Conservation (phyloP, 148 eudicot genomes). For the Dianthus caryophyllus region DNA sequence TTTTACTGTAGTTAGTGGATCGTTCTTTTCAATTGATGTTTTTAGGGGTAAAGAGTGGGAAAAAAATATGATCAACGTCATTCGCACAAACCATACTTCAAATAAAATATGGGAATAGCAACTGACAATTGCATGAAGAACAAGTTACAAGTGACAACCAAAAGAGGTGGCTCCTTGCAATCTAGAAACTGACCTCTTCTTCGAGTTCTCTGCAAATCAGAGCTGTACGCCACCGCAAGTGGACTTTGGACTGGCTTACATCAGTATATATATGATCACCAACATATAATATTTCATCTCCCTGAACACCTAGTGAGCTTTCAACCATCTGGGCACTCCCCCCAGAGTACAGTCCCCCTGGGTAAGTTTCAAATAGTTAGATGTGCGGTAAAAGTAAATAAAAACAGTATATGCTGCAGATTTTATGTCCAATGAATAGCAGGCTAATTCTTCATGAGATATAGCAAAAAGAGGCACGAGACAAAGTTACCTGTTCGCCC, state of each 20-base stretch:
- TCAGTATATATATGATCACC: slow-evolving; percentile 99
- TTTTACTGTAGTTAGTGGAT: background rate
- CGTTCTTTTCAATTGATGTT: background rate
- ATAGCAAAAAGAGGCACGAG: slow-evolving; percentile 8
- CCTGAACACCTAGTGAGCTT: slow-evolving; percentile 78
- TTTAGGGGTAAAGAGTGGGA: background rate
- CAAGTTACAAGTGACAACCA: background rate
- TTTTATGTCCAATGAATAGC: background rate
- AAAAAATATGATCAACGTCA: background rate
- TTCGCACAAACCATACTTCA: background rate
- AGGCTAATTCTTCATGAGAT: slow-evolving; percentile 1
- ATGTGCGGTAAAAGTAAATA: background rate
- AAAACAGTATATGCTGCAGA: slow-evolving; percentile 1
- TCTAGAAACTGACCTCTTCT: slow-evolving; percentile 58
- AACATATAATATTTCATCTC: slow-evolving; percentile 93
- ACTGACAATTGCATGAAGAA: background rate
- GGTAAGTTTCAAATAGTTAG: slow-evolving; percentile 19
- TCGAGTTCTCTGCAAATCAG: slow-evolving; percentile 91
- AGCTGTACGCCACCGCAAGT: slow-evolving; percentile 95
- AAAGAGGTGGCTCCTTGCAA: background rate
- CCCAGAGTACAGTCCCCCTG: slow-evolving; percentile 95
- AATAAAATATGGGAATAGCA: background rate
- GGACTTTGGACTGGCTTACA: slow-evolving; percentile 95
- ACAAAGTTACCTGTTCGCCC: slow-evolving; percentile 56
- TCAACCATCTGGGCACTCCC: slow-evolving; percentile 99